phyloP scores from a whole-genome alignment of 1,284 basidiomycete species.

The Kalmanozyma brasiliensis region DNA sequence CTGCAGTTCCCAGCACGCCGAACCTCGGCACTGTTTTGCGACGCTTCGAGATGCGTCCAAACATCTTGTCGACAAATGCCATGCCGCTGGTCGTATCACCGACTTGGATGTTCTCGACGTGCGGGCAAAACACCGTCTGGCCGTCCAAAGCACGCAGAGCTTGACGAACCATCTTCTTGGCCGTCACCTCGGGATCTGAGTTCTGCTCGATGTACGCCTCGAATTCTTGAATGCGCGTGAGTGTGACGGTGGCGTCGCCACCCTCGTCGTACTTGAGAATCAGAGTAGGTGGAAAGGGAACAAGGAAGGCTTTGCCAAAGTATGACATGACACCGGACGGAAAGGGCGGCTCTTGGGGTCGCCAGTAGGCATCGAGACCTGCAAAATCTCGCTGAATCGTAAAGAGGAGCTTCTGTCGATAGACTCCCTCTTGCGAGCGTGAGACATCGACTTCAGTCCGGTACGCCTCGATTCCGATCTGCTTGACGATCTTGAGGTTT shows the following conservation, averaged over 20 bases:
- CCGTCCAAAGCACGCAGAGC: constrained; percentile 78
- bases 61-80: constrained; percentile 25
- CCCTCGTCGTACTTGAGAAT: constrained; percentile 78
- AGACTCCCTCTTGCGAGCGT: constrained; percentile 29
- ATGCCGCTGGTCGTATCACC: constrained; percentile 38
- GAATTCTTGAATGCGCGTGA: constrained; percentile 73
- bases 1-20: constrained; percentile 28
- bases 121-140: constrained; percentile 76
- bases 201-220: constrained; percentile 78
- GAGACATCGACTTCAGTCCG: constrained; percentile 33
- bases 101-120: constrained; percentile 73
- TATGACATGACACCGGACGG: constrained; percentile 52
- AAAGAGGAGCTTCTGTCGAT: constrained; percentile 37
- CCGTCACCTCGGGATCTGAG: constrained; percentile 71
- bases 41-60: constrained; percentile 22
- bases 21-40: constrained; percentile 18
- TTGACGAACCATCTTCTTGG: constrained; percentile 75
- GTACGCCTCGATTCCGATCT: constrained; percentile 50
- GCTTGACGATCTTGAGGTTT: constrained; percentile 76
- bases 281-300: constrained; percentile 77
- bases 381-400: constrained; percentile 52
- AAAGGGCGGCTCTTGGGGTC: constrained; percentile 48
- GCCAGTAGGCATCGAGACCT: constrained; percentile 61
- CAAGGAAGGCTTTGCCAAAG: constrained; percentile 76
- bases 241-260: constrained; percentile 69